Conservation (phyloP, 2,329 filamentous ascomycete species). For the Neonectria punicea region DNA sequence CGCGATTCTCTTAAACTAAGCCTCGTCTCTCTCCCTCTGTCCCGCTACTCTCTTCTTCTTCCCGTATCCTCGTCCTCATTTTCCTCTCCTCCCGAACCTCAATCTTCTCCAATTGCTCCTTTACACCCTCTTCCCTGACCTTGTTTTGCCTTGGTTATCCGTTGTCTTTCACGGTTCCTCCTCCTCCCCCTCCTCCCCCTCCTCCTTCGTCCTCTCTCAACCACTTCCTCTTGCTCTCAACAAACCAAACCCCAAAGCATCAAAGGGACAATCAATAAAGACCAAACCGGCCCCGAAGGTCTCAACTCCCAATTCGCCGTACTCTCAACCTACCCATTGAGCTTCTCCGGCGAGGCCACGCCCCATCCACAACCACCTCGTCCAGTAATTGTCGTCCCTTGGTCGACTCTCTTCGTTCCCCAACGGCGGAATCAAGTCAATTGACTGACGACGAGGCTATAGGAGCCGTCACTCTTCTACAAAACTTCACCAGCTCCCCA, state of each 20-base stretch:
- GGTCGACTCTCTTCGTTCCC: neutral
- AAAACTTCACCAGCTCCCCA: neutral
- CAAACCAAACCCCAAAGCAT: neutral
- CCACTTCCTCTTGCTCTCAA: neutral
- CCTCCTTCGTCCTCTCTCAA: neutral
- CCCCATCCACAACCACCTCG: neutral
- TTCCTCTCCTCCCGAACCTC: slow-evolving; percentile 7
- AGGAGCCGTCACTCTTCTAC: neutral
- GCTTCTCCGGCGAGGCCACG: neutral
- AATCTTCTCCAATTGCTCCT: slow-evolving; percentile 1
- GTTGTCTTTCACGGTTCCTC: neutral
- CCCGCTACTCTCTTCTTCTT: neutral
- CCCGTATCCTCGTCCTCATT: neutral
- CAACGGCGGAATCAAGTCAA: slow-evolving; percentile 5
- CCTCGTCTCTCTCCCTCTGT: slow-evolving; percentile 6
- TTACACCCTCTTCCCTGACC: neutral
- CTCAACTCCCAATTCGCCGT: neutral
- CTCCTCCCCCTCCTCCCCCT: no score
- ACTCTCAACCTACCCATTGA: neutral
- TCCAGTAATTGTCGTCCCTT: neutral
- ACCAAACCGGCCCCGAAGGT: neutral
- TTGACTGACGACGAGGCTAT: slow-evolving; percentile 5
- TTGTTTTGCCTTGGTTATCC: neutral
- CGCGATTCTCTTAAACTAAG: slow-evolving; percentile 2
- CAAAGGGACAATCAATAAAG: neutral